Evolutionary conservation across 208 protist species (phyloP).

Genomic region (Trichomonas vaginalis): DNA sequence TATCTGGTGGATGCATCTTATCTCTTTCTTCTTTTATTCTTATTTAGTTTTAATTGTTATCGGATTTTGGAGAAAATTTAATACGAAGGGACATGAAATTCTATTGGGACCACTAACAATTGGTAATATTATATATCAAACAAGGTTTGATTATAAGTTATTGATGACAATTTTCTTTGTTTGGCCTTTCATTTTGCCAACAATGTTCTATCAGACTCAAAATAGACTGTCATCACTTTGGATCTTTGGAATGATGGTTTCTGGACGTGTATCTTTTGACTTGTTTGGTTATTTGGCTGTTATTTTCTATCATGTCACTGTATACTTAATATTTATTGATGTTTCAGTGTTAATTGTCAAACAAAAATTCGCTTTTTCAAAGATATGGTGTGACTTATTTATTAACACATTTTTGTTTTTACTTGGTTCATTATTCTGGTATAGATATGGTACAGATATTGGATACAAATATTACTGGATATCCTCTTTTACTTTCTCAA

Average conservation of each 20-base stretch:
- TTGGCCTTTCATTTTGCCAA: neutral
- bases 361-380: neutral
- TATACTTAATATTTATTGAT: neutral
- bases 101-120: neutral
- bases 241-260: neutral
- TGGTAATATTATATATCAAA: neutral
- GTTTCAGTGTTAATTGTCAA: neutral
- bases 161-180: neutral
- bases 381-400: neutral
- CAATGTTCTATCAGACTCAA: neutral
- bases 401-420: neutral
- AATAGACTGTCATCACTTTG: neutral
- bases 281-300: neutral
- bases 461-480: neutral
- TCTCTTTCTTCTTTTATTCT: neutral
- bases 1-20: neutral
- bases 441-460: neutral
- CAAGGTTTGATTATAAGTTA: neutral
- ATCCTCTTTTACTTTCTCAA: neutral
- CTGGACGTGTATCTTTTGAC: neutral
- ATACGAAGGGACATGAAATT: neutral
- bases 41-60: neutral
- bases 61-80: neutral
- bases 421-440: neutral
- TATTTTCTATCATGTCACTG: neutral